These are phyloP conservation scores for Clonostachys sp. DNA, from an alignment of 2,329 filamentous ascomycete genomes.

Conservation along the genomic window DNA sequence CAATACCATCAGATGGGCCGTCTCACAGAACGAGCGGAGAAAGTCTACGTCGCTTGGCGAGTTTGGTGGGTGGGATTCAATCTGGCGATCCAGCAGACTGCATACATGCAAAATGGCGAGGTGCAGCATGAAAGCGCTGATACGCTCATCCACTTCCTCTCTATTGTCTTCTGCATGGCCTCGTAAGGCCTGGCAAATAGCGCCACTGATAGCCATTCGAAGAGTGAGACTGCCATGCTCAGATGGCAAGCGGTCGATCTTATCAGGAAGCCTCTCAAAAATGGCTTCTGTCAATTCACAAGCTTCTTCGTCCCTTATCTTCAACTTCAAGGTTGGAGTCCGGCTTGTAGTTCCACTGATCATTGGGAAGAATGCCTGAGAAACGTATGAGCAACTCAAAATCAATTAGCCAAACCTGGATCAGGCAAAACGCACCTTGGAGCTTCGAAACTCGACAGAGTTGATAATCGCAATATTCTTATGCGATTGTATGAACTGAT, in stretches of 20 bases:
- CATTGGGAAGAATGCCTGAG: conserved; percentile 2
- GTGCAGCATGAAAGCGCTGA: conserved; percentile 8
- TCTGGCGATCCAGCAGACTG: conserved; percentile 6
- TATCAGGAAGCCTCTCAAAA: too few relatives aligned
- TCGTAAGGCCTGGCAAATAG: conserved; percentile 1
- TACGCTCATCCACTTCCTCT: conserved; percentile 1
- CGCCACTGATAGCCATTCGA: neutral
- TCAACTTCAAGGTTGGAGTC: too few relatives aligned
- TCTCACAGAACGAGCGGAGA: conserved; percentile 6
- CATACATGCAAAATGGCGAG: conserved; percentile 3
- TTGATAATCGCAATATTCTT: conserved; percentile 63
- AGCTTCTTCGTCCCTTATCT: neutral
- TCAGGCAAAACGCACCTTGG: conserved; percentile 42
- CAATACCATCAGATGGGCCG: neutral
- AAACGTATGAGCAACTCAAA: neutral
- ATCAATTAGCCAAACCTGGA: neutral
- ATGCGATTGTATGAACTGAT: conserved; percentile 46
- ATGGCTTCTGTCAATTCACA: neutral
- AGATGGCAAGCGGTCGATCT: neutral
- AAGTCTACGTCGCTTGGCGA: conserved; percentile 1
- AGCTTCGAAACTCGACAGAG: conserved; percentile 57
- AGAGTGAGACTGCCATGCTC: neutral
- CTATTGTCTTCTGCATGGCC: neutral
- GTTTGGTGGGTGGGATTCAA: neutral
- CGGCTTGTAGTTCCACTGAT: neutral